Evolutionary conservation across 257 asterid species (phyloP), one percentile per base, ranked within the genome.

Genomic region (Capsicum baccatum): DNA sequence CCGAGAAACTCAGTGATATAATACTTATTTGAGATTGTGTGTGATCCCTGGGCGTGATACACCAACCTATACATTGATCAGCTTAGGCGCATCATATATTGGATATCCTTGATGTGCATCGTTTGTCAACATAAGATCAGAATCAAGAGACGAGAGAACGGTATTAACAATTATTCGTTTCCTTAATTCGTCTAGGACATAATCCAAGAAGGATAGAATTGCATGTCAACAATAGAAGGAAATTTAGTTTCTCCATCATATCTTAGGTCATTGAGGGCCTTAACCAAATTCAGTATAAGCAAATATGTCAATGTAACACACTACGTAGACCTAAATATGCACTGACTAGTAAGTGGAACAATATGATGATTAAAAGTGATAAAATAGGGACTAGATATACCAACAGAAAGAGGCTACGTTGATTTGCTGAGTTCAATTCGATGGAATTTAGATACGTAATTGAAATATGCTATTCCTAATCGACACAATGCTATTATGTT

Each of bases 101-200:
- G 68, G 68, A 62, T 62, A 62, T 21, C 68, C 68, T 62, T 62
- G 39, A 62, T 62, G 68, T 62, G 37, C 68, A 62, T 19, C 26
- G 37, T 62, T 15, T 62, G 19, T 62, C 68, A 62, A 62, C 15
- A 9, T 19, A 62, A 21, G 68, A 19, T 62, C 37, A 6, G 37
- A 62, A 62, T 62, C 68, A 62, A 62, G 37, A 62, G 68, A 62
- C 21, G 37, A 62, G 68, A 19, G 7, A 19, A 19, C 9, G 15
- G 14, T 19, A 19, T 12, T 62, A 62, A 4, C 15, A 60, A 60
- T 8, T 48, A 48, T 48, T 9, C 54, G 9, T 48, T 48, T 7
- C 54, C 11, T 8, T 48, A 48, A 6, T 62, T 62, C 9, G 16
- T 2, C 37, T 63, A 26, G 42, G 42, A 11, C 16, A 9, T 10